A percentile compares a stretch with the other conserved stretches of the same genome.
These are phyloP conservation scores for Populus hybrid DNA, from an alignment of 441 rosid genomes.

Conservation along the genomic window DNA sequence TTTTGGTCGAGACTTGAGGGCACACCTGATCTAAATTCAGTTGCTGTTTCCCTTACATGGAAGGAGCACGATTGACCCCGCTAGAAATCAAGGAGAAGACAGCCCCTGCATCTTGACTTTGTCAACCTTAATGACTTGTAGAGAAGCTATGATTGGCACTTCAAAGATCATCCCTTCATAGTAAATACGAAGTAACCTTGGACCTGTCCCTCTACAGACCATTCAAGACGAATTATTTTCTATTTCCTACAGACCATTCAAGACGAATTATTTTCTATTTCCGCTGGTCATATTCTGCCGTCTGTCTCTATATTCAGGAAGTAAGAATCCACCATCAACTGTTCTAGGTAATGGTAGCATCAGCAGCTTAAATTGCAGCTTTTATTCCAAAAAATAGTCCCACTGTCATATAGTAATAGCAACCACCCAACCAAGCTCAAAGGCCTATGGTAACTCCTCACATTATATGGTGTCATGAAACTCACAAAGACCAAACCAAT, in stretches of 20 bases:
- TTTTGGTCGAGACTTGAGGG: neutral
- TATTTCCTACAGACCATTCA: neutral
- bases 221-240: too few relatives aligned
- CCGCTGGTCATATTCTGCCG: neutral
- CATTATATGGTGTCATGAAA: too few relatives aligned
- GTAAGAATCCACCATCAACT: neutral
- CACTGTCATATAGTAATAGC: too few relatives aligned
- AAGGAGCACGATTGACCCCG: neutral
- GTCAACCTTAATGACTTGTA: neutral
- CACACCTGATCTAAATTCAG: neutral
- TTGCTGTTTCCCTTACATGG: neutral
- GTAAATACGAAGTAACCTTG: neutral
- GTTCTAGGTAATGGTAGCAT: neutral
- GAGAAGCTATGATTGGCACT: neutral
- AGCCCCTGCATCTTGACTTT: neutral
- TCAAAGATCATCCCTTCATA: neutral
- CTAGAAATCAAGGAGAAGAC: neutral
- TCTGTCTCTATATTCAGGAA: neutral
- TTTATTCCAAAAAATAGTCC: neutral
- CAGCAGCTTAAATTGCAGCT: neutral
- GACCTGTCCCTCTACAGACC: conserved; percentile 2
- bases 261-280: neutral
- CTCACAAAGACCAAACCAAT: too few relatives aligned
- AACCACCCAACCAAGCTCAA: too few relatives aligned
- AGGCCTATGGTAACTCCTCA: too few relatives aligned